Evolutionary conservation across 805 yeast species (phyloP).

Genomic region (Saccharomyces kudriavzevii): DNA sequence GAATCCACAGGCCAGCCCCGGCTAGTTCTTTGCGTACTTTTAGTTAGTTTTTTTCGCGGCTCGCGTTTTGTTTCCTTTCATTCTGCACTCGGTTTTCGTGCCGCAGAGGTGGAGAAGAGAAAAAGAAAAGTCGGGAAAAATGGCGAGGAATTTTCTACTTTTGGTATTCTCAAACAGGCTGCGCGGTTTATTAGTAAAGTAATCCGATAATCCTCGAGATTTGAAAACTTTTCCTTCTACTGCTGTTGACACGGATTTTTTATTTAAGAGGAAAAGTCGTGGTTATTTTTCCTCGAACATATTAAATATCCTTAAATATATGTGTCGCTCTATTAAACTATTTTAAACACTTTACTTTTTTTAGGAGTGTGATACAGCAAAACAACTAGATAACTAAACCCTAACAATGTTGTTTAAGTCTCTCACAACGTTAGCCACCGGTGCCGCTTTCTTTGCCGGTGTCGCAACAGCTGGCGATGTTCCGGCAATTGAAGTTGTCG

Average conservation of each 20-base stretch:
- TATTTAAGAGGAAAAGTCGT: not conserved
- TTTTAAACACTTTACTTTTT: not conserved
- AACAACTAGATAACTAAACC: not conserved
- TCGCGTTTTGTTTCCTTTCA: not conserved
- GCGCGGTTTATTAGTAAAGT: not conserved
- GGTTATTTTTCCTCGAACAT: not conserved
- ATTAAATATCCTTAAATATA: not conserved
- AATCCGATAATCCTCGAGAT: not conserved
- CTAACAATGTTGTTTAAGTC: constrained; percentile 30
- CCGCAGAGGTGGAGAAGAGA: not conserved
- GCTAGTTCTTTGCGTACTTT: not conserved
- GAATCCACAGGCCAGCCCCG: not conserved
- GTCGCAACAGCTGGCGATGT: constrained; percentile 36
- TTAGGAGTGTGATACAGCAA: not conserved
- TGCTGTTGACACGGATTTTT: not conserved
- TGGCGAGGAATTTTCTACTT: not conserved
- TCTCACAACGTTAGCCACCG: constrained; percentile 30
- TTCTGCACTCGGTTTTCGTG: not conserved
- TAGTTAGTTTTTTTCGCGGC: not conserved
- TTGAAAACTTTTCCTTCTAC: not conserved
- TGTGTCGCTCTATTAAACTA: not conserved
- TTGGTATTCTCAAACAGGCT: not conserved
- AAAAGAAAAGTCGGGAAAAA: not conserved
- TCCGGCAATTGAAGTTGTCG: constrained; percentile 64
- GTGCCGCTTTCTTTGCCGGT: constrained; percentile 23